These are phyloP conservation scores for Aspergillus fischeri DNA, from an alignment of 2,329 filamentous ascomycete genomes.

Conservation along the genomic window DNA sequence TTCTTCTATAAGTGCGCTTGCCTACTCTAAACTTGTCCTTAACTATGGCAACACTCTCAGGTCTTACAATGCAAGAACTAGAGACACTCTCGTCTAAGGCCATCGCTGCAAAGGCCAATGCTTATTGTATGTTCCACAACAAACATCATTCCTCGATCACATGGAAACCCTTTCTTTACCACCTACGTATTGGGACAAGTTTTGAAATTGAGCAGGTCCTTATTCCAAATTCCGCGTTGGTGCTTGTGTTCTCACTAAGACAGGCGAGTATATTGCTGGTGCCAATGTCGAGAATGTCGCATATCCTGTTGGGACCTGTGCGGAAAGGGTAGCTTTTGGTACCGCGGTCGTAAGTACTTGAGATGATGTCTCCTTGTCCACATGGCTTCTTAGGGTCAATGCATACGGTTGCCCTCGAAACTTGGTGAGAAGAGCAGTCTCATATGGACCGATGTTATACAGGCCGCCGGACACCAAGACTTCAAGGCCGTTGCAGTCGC, in stretches of 20 bases:
- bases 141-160: not conserved
- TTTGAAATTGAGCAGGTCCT: slow-evolving; percentile 51
- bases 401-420: slow-evolving; percentile 6
- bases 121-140: slow-evolving; percentile 65
- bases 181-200: not conserved
- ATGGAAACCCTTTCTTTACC: not conserved
- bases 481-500: slow-evolving; percentile 82
- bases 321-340: slow-evolving; percentile 83
- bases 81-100: slow-evolving; percentile 58
- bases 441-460: slow-evolving; percentile 2
- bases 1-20: not conserved
- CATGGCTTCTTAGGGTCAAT: not conserved
- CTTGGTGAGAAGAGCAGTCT: slow-evolving; percentile 1
- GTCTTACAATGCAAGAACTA: slow-evolving; percentile 62
- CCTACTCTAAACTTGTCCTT: not conserved
- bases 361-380: not conserved
- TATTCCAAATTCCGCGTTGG: slow-evolving; percentile 93
- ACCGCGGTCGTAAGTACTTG: slow-evolving; percentile 61
- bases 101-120: slow-evolving; percentile 67
- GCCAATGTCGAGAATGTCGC: slow-evolving; percentile 91
- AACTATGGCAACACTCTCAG: slow-evolving; percentile 19
- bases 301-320: slow-evolving; percentile 93
- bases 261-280: slow-evolving; percentile 61
- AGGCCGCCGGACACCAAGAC: slow-evolving; percentile 44
- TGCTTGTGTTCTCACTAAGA: slow-evolving; percentile 64